These are phyloP conservation scores for Erodium maritimum DNA, from an alignment of 345 rosid genomes.

Conservation along the genomic window DNA sequence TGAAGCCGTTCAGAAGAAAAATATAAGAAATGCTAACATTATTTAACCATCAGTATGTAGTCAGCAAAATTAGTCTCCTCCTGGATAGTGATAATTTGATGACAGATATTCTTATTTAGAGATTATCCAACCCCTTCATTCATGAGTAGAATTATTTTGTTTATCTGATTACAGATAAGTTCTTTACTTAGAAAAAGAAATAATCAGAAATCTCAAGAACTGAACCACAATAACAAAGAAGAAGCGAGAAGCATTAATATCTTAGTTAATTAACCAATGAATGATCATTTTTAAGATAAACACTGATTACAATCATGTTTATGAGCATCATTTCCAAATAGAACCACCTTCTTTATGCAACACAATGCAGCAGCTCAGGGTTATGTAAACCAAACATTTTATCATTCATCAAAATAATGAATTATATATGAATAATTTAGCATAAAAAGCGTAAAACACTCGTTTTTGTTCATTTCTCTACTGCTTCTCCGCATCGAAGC, in stretches of 20 bases:
- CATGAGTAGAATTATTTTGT: neutral
- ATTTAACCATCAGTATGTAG: neutral
- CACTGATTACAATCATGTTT: no score
- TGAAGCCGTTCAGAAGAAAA: neutral
- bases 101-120: no score
- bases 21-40: no score
- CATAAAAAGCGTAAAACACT: neutral
- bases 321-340: no score
- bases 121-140: neutral
- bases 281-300: neutral
- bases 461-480: neutral
- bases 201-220: neutral
- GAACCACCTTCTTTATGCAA: no score
- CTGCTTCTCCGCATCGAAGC: neutral
- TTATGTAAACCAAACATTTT: neutral
- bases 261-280: neutral
- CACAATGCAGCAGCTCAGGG: no score
- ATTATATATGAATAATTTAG: no score
- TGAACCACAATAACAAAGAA: neutral
- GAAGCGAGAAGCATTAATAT: neutral
- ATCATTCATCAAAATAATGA: neutral
- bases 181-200: neutral
- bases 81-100: neutral
- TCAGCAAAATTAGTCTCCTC: neutral
- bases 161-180: no score